phyloP scores from a whole-genome alignment of 2,329 filamentous ascomycete genomes.

The Trichothecium roseum region DNA sequence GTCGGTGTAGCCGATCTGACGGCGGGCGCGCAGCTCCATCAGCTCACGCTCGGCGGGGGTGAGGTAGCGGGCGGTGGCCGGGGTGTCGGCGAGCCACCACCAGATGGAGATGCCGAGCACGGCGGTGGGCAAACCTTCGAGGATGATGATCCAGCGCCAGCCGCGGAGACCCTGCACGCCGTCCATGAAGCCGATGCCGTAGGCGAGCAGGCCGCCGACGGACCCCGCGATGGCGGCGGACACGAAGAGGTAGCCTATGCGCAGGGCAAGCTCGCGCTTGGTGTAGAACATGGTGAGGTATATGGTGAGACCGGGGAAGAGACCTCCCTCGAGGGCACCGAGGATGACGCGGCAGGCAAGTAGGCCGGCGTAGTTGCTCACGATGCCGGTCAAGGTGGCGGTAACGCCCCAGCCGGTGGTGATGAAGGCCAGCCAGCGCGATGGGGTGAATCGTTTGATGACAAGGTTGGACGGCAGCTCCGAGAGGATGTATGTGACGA shows the following conservation, averaged over 20 bases:
- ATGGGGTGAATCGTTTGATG: conserved; percentile 26
- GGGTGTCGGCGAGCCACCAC: conserved; percentile 18
- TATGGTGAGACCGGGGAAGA: conserved; percentile 27
- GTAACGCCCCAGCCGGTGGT: conserved; percentile 7
- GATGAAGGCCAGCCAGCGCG: conserved; percentile 11
- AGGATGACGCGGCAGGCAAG: conserved; percentile 32
- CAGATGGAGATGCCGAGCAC: conserved; percentile 16
- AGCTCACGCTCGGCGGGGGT: conserved; percentile 35
- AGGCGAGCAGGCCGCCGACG: conserved; percentile 16
- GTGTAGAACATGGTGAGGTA: conserved; percentile 42
- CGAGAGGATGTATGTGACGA: conserved; percentile 24
- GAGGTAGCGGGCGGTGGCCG: conserved; percentile 45
- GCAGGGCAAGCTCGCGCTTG: conserved; percentile 39
- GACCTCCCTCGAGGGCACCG: conserved; percentile 33
- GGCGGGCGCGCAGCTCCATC: conserved; percentile 16
- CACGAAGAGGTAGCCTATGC: conserved; percentile 26
- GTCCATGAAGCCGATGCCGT: conserved; percentile 26
- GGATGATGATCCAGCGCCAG: conserved; percentile 50
- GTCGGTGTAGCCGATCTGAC: conserved; percentile 17
- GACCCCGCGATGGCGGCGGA: conserved; percentile 27
- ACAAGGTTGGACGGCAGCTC: conserved; percentile 32
- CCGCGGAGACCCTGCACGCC: conserved; percentile 14
- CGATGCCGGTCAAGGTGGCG: conserved; percentile 34
- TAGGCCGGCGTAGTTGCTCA: conserved; percentile 27
- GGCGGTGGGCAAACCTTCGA: conserved; percentile 29